Percentiles rank a stretch among this genome's conserved stretches.
phyloP scores from a whole-genome alignment of 2,329 filamentous ascomycete species.

The Alternaria sp. region DNA sequence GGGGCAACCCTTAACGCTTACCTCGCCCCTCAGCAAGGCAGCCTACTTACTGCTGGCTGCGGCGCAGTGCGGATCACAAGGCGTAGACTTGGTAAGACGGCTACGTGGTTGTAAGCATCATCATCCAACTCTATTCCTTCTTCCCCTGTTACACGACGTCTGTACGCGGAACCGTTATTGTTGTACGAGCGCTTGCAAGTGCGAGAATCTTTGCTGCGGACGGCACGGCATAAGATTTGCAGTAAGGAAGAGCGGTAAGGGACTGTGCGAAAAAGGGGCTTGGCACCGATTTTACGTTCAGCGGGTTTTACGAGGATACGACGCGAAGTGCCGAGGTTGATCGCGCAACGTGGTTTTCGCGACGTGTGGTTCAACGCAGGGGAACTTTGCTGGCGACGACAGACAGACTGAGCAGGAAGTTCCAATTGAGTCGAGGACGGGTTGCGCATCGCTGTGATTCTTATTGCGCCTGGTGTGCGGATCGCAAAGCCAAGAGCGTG shows the following conservation, averaged over 20 bases:
- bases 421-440: neutral
- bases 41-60: neutral
- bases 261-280: neutral
- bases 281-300: neutral
- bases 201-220: neutral
- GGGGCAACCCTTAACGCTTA: neutral
- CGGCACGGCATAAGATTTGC: neutral
- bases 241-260: neutral
- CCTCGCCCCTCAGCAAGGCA: neutral
- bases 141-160: neutral
- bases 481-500: neutral
- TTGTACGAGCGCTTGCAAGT: neutral
- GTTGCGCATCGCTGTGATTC: neutral
- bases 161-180: neutral
- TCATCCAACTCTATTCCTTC: neutral
- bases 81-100: neutral
- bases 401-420: neutral
- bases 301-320: neutral
- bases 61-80: neutral
- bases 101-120: slow-evolving; percentile 1
- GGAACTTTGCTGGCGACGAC: neutral
- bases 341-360: neutral
- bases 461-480: neutral
- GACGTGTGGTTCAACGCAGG: neutral
- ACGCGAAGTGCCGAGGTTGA: neutral